Evolutionary conservation across 2,329 filamentous ascomycete species (phyloP), one percentile per base, ranked within the genome.

Genomic region (Verticillium dahliae): DNA sequence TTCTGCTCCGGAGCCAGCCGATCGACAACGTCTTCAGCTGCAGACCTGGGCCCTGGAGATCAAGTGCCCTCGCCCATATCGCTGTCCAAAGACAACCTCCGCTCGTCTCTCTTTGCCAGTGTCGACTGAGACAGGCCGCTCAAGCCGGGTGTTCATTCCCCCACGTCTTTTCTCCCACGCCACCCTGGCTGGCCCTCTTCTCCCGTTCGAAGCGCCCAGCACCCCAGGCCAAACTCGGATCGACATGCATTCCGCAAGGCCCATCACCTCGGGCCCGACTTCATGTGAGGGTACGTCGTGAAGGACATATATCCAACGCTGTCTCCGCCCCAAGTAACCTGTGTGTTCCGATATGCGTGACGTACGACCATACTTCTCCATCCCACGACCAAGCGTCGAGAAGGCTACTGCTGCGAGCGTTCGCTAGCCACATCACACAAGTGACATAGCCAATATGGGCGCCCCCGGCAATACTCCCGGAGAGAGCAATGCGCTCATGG

Each of bases 401-500:
- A 22, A n/a, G 45, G 45, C 45, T 50, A 18, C 18, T n/a, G 39
- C 27, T 4, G 27, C 9, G 7, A 50, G 45, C 45, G 7, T 22
- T n/a, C 7, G 18, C 45, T 18, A 27, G 27, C 22, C n/a, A 3
- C n/a, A 10, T 50, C 9, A n/a, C n/a, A 22, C 4, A 1, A 50
- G 45, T 50, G 45, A 22, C 27, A 38, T 38, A 33, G 33, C 59
- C 60, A 58, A 54, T 37, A 72, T 71, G 69, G 67, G 66, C 31
- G 68, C 69, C 27, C 22, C 57, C 37, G 71, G 70, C 34, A 73
- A 71, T 62, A 63, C 67, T 34, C 65, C 69, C 13, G 70, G 68
- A 14, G 70, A 73, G 55, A 77, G 69, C 66, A 76, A 78, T 65
- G 72, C 75, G 15, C 66, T 71, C 63, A 71, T 74, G 61, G 75